phyloP scores from a whole-genome alignment of 495 filamentous ascomycete species.

The Lasiosphaeria hispida region DNA sequence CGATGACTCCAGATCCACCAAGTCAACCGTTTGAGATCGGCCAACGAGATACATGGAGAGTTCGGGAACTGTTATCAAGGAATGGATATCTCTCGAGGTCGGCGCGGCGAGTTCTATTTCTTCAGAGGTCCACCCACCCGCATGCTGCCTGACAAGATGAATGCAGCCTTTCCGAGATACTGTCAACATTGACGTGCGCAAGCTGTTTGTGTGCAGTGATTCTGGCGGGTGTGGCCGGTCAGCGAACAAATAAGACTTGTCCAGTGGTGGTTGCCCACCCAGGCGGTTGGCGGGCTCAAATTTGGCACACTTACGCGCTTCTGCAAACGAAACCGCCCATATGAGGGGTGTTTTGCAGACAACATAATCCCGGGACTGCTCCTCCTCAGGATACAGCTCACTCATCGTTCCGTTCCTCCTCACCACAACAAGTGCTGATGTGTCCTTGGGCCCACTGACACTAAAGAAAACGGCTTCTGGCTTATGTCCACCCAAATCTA shows the following conservation, averaged over 20 bases:
- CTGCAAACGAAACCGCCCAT: constrained; percentile 41
- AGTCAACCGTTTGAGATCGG: constrained; percentile 47
- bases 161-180: constrained; percentile 44
- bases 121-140: constrained; percentile 34
- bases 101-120: constrained; percentile 34
- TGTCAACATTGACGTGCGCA: constrained; percentile 35
- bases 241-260: background rate
- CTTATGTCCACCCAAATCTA: constrained; percentile 51
- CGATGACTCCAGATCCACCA: constrained; percentile 51
- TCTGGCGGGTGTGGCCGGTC: constrained; percentile 7
- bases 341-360: constrained; percentile 47
- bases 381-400: constrained; percentile 43
- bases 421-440: constrained; percentile 51
- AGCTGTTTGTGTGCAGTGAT: constrained; percentile 2
- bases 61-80: constrained; percentile 41
- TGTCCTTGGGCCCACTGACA: constrained; percentile 26
- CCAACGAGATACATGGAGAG: constrained; percentile 48
- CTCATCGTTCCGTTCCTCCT: constrained; percentile 56
- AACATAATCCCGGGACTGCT: constrained; percentile 31
- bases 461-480: constrained; percentile 60
- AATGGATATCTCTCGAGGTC: constrained; percentile 34
- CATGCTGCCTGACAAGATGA: constrained; percentile 42
- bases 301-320: constrained; percentile 33
- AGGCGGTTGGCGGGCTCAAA: no score
- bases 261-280: no score